These are phyloP conservation scores for Suillus bovinus DNA, from an alignment of 768 basidiomycete species.

Conservation along the genomic window DNA sequence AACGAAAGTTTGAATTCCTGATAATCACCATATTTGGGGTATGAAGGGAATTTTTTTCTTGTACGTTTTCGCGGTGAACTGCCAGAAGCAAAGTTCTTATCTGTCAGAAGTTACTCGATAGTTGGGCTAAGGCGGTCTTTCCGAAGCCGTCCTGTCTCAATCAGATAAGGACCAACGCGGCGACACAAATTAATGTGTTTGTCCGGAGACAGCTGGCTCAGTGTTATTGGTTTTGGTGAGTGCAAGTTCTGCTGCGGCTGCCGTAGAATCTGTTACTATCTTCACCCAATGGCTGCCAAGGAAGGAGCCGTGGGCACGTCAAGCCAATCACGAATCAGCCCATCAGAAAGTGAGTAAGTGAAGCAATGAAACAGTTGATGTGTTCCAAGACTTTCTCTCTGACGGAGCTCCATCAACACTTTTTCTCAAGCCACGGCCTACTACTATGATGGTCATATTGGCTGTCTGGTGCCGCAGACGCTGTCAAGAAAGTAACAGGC, in stretches of 20 bases:
- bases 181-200: background rate
- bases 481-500: constrained; percentile 5
- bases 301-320: no score
- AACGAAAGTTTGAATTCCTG: constrained; percentile 26
- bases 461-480: constrained; percentile 3
- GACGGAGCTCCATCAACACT: background rate
- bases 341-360: background rate
- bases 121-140: constrained; percentile 25
- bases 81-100: constrained; percentile 12
- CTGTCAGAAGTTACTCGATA: background rate
- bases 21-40: constrained; percentile 16
- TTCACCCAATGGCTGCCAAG: background rate
- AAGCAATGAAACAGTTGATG: background rate
- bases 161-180: constrained; percentile 18
- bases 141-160: constrained; percentile 10
- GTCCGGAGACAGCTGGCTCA: background rate
- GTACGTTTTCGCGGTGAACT: constrained; percentile 15
- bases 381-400: background rate
- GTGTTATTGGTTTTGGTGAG: background rate
- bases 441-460: background rate
- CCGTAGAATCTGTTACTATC: background rate
- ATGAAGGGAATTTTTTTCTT: constrained; percentile 13
- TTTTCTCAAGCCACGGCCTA: constrained; percentile 1
- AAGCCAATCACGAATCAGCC: background rate
- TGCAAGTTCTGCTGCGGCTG: background rate